Conservation (phyloP, 164 flowering plant species). For the Kingdonia uniflora region DNA sequence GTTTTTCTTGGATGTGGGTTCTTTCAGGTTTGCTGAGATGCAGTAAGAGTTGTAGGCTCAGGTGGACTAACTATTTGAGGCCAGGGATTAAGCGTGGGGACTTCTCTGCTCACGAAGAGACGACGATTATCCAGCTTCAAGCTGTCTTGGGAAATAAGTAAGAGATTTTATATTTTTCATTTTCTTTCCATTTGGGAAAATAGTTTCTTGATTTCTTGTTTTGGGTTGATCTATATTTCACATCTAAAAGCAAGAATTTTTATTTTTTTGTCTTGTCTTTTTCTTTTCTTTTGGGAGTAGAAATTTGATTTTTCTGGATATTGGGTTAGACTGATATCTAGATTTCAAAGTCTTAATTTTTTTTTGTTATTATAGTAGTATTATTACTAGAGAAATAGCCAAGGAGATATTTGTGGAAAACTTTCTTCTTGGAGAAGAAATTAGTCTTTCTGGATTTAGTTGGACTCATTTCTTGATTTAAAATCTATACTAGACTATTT, state of each 20-base stretch:
- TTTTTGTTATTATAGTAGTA: too few species aligned
- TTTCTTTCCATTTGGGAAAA: too few species aligned
- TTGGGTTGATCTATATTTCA: too few species aligned
- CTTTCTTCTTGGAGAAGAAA: not conserved
- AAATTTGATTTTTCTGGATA: too few species aligned
- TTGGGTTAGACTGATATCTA: too few species aligned
- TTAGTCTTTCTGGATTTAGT: not conserved
- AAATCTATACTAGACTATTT: not conserved
- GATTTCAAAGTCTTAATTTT: too few species aligned
- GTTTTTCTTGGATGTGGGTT: slow-evolving; percentile 2
- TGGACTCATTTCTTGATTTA: slow-evolving; percentile 1
- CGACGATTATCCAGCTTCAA: slow-evolving; percentile 94
- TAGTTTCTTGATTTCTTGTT: slow-evolving; percentile 13
- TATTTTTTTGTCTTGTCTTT: too few species aligned
- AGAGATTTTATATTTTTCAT: slow-evolving; percentile 2
- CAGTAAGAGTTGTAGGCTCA: slow-evolving; percentile 81
- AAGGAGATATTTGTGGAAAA: too few species aligned
- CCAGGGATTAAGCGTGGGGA: slow-evolving; percentile 85
- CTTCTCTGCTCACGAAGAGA: slow-evolving; percentile 87
- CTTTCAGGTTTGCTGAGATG: slow-evolving; percentile 71
- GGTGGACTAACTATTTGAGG: slow-evolving; percentile 96
- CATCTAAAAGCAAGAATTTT: too few species aligned
- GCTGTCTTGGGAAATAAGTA: slow-evolving; percentile 90
- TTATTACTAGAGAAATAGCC: too few species aligned
- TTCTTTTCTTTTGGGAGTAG: too few species aligned